Percentiles rank a stretch among this genome's conserved stretches.
Conservation (phyloP, 2,329 filamentous ascomycete genomes). For the Diaporthe vexans region DNA sequence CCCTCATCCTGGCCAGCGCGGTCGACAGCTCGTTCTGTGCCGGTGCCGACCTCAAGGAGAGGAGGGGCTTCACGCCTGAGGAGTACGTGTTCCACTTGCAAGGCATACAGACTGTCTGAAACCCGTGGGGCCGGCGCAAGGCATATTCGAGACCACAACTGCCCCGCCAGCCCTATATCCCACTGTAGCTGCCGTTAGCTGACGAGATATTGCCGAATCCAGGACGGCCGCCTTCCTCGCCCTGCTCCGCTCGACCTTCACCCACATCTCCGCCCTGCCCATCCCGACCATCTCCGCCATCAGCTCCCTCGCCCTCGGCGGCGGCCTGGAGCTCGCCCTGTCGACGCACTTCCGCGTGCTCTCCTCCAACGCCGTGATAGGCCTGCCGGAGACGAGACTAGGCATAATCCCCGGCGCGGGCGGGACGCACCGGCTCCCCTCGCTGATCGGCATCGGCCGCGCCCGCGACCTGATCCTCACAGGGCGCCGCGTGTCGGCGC, state of each 20-base stretch:
- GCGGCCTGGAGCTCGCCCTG: slow-evolving; percentile 92
- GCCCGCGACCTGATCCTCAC: slow-evolving; percentile 94
- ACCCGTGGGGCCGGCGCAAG: not conserved
- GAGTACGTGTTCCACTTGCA: slow-evolving; percentile 70
- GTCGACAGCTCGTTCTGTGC: slow-evolving; percentile 93
- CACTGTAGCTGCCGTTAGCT: not conserved
- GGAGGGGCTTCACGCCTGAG: slow-evolving; percentile 79
- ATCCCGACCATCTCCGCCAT: slow-evolving; percentile 93
- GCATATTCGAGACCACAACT: not conserved
- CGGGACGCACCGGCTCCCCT: slow-evolving; percentile 89
- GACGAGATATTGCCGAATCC: slow-evolving; percentile 26
- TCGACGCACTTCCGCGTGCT: slow-evolving; percentile 92
- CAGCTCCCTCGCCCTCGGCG: slow-evolving; percentile 88
- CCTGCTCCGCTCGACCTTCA: slow-evolving; percentile 82
- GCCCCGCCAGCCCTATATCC: not conserved
- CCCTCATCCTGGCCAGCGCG: slow-evolving; percentile 86
- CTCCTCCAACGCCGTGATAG: slow-evolving; percentile 81
- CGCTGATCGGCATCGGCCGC: slow-evolving; percentile 81
- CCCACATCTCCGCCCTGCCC: slow-evolving; percentile 79
- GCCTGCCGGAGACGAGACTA: slow-evolving; percentile 90
- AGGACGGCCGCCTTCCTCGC: slow-evolving; percentile 86
- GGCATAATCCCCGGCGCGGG: slow-evolving; percentile 96
- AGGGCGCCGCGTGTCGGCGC: slow-evolving; percentile 83
- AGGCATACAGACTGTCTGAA: not conserved
- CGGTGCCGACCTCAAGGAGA: slow-evolving; percentile 93